Conservation (phyloP, 805 yeast species). For the Yueomyces sp. region DNA sequence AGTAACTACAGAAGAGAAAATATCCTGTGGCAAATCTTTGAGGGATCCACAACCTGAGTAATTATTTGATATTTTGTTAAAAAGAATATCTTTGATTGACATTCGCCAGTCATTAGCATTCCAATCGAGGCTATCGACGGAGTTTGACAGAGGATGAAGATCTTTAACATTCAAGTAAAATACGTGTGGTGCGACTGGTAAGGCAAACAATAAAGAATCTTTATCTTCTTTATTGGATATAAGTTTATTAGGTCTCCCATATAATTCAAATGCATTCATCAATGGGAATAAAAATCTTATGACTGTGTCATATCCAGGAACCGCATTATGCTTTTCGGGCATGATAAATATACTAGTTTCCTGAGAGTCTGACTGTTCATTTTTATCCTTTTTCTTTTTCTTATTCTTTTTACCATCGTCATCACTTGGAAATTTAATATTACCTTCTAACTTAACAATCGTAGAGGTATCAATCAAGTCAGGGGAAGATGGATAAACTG, state of each 20-base stretch:
- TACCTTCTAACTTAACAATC: constrained; percentile 79
- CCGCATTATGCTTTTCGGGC: constrained; percentile 64
- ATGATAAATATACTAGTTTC: constrained; percentile 39
- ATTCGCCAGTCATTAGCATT: constrained; percentile 43
- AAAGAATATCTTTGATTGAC: constrained; percentile 41
- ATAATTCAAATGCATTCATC: constrained; percentile 54
- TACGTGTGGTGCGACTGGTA: constrained; percentile 62
- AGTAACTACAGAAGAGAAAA: constrained; percentile 34
- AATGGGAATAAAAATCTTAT: constrained; percentile 56
- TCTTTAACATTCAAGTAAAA: constrained; percentile 52
- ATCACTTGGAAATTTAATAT: constrained; percentile 44
- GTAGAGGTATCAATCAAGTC: constrained; percentile 75
- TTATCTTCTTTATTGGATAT: constrained; percentile 42
- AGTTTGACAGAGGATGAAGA: constrained; percentile 28
- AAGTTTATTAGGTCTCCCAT: constrained; percentile 60
- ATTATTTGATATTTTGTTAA: constrained; percentile 40
- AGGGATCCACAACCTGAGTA: constrained; percentile 69
- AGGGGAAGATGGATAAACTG: constrained; percentile 84
- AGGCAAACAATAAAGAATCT: constrained; percentile 49
- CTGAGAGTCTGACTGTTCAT: constrained; percentile 24
- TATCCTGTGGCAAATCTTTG: constrained; percentile 48
- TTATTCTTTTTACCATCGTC: constrained; percentile 9
- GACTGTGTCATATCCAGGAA: constrained; percentile 59
- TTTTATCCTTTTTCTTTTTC: neutral
- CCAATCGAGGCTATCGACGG: constrained; percentile 36